Conservation (phyloP, 106 monocot species). For the Posidonia australis region DNA sequence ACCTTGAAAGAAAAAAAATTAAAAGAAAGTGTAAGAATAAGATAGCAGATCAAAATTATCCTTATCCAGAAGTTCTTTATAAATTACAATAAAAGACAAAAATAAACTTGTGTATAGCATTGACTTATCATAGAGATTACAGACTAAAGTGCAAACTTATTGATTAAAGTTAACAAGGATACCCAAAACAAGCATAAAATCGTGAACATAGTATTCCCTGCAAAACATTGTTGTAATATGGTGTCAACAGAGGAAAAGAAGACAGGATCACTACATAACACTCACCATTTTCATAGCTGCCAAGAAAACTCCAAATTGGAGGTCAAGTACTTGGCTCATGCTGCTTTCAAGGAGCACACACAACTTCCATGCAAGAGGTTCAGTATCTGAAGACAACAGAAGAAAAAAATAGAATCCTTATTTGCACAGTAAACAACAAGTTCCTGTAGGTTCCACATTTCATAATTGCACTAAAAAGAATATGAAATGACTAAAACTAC, state of each 20-base stretch:
- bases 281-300: conserved; percentile 69
- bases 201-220: no score
- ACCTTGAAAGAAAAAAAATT: conserved; percentile 34
- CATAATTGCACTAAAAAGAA: background rate
- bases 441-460: no score
- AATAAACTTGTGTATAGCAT: no score
- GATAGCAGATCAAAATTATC: background rate
- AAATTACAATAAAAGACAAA: background rate
- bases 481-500: background rate
- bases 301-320: conserved; percentile 53
- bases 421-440: no score
- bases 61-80: background rate
- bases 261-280: background rate
- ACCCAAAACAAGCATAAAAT: no score
- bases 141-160: no score
- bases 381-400: conserved; percentile 28
- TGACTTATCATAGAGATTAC: no score
- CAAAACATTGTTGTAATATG: no score
- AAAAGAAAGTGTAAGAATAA: background rate
- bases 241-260: background rate
- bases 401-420: conserved; percentile 2
- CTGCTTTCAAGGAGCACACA: conserved; percentile 60
- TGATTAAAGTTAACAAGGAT: no score
- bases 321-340: conserved; percentile 35
- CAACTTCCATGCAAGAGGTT: conserved; percentile 56